Evolutionary conservation across 768 basidiomycete genomes (phyloP), one percentile per base, ranked within the genome.

Genomic region (Tricholoma furcatifolium): DNA sequence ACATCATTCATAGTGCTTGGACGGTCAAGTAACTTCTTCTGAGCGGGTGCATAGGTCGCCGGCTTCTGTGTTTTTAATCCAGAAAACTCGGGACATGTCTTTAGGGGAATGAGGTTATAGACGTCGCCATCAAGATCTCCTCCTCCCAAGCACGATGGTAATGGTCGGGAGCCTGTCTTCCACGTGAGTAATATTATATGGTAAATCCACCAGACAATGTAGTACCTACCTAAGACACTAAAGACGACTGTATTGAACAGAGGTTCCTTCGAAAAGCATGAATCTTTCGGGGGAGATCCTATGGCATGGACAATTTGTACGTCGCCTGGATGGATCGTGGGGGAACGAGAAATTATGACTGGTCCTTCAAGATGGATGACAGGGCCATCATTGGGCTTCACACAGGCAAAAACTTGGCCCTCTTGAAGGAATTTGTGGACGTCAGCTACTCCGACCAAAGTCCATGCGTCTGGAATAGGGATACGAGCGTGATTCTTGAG

Each of bases 371-470:
- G 70, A 60, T 80, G 86, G 4, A 67, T 63, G 0, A 66, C 55
- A 12, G 51, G 52, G 15, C 73, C 71, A 23, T 79, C 70, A 0
- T 67, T 60, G 12, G 70, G 70, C 47, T 76, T 76, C 40, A 84
- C 68, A 56, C 80, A 85, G 1, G 78, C 83, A 60, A 86, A 91
- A 17, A 90, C 76, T 56, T 88, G 70, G 1, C 74, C 75, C 50
- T 77, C 76, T 31, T 71, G 30, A 4, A 89, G 72, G 52, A 72
- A 79, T 1, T 67, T 63, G 54, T 84, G 82, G 1, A 83, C 73
- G 62, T 91, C 88, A 1, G 85, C 85, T 6, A 89, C 79, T 0
- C 88, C 88, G 4, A 88, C 88, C 1, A 91, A 65, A 0, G 85
- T 89, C 73, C 79, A 85, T 2, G 77, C 81, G 4, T 71, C 70